A percentile compares a stretch with the other conserved stretches of the same genome.
Evolutionary conservation across 495 filamentous ascomycete species (phyloP).

Genomic region (Schizothecium vesticola): DNA sequence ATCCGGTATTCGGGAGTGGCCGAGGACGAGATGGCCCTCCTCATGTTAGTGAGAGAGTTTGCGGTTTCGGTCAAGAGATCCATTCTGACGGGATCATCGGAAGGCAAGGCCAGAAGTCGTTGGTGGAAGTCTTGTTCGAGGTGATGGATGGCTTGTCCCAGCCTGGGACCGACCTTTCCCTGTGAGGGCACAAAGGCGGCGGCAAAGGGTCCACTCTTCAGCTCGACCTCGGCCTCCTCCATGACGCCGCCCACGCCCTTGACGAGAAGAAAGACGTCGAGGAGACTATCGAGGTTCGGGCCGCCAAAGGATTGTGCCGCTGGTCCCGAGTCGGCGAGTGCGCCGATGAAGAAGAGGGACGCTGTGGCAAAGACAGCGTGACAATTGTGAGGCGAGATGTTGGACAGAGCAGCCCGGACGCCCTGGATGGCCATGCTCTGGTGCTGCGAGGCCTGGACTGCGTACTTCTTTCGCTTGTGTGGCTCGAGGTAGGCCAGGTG

Average conservation of each 20-base stretch:
- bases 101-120: neutral
- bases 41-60: constrained; percentile 6
- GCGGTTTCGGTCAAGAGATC: constrained; percentile 13
- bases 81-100: constrained; percentile 3
- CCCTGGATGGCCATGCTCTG: constrained; percentile 22
- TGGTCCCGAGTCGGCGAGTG: constrained; percentile 14
- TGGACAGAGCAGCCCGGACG: constrained; percentile 17
- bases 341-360: constrained; percentile 22
- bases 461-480: constrained; percentile 6
- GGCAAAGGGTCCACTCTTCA: constrained; percentile 17
- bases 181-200: constrained; percentile 2
- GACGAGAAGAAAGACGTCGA: constrained; percentile 21
- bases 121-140: constrained; percentile 5
- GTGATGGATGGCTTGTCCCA: constrained; percentile 10
- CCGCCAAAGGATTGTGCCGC: neutral
- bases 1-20: constrained; percentile 19
- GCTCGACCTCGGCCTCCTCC: constrained; percentile 4
- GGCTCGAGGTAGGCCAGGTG: constrained; percentile 24
- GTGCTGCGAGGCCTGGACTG: constrained; percentile 20
- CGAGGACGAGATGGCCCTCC: neutral
- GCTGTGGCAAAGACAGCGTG: constrained; percentile 26
- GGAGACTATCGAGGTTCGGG: constrained; percentile 18
- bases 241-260: constrained; percentile 25
- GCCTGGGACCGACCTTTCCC: neutral
- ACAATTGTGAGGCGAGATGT: constrained; percentile 25